Base-by-base conservation (phyloP, 306 rosid species). In the Carpinus viminea region DNA sequence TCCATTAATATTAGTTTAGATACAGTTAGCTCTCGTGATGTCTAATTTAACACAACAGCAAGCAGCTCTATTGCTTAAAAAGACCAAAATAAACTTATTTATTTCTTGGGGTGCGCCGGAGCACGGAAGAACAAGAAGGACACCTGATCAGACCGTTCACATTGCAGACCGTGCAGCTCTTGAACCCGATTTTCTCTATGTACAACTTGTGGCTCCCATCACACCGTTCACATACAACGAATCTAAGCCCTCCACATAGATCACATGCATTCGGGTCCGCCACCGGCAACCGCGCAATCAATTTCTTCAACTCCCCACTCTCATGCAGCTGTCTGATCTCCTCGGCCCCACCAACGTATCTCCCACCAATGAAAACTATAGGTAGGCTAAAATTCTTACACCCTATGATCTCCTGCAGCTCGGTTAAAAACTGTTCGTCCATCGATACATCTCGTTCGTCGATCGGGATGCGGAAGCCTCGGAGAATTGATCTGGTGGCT, bases 401-500 rank as follows among this genome's bases (percentile, higher is more conserved):
- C 12, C 93, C 91, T 5, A 88, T 65, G 45, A 89, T 78, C 68
- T 6, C 80, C 76, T 86, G 88, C 16, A 94, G 78, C 79, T 94
- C 97, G 52, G 86, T 78, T 26, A 86, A 81, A 61, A 80, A 92
- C 36, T 72, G 70, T 0, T 83, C 79, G 81, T 92, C 98, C 78
- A 94, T 87, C 8, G 95, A 89, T 41, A 94, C 85, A 60, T 94
- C 98, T 24, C 98, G 92, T 70, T 92, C 97, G 88, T 94, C 98
- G 59, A 92, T 55, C 7, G 88, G 83, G 54, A 88, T 89, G 6
- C 77, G 76, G 69, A 89, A 89, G 16, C 89, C 85, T 0, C 80
- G 87, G 60, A 94, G 90, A 34, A 94, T 92, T 1, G 95, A 89
- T 28, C 87, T 83, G 68, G 90, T 92, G 74, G 77, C 74, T 26